A percentile compares a stretch with the other conserved stretches of the same genome.
phyloP scores from a whole-genome alignment of 23 red algal species.

The Pyropia yezoensis region DNA sequence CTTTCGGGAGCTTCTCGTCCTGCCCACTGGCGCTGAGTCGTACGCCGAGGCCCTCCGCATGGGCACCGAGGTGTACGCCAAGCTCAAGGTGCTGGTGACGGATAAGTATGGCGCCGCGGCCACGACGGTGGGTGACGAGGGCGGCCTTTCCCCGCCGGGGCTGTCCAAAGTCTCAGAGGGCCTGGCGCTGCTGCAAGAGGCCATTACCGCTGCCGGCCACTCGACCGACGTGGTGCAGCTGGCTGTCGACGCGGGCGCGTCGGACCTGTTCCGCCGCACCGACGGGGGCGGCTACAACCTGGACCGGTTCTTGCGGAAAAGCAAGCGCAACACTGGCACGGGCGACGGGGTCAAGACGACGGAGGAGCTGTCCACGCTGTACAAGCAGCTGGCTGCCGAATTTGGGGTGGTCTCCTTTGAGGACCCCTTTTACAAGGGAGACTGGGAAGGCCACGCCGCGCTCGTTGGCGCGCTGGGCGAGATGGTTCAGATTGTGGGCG shows the following conservation, averaged over 20 bases:
- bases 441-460: slow-evolving; percentile 70
- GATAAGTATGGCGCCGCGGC: slow-evolving; percentile 89
- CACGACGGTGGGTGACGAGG: slow-evolving; percentile 91
- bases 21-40: slow-evolving; percentile 60
- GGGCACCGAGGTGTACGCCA: slow-evolving; percentile 87
- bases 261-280: slow-evolving; percentile 66
- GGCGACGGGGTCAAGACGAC: slow-evolving; percentile 53
- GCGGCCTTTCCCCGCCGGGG: slow-evolving; percentile 76
- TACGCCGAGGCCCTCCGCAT: slow-evolving; percentile 86
- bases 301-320: slow-evolving; percentile 22
- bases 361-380: slow-evolving; percentile 63
- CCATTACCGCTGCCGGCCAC: slow-evolving; percentile 78
- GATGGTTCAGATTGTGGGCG: slow-evolving; percentile 77
- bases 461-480: slow-evolving; percentile 71
- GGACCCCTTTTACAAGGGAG: slow-evolving; percentile 93
- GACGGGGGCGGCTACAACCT: slow-evolving; percentile 66
- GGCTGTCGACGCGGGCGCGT: slow-evolving; percentile 82
- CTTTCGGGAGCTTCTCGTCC: slow-evolving; percentile 95
- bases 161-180: slow-evolving; percentile 76
- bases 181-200: slow-evolving; percentile 60
- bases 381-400: slow-evolving; percentile 47
- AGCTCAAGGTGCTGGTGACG: slow-evolving; percentile 92
- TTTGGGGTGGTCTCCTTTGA: slow-evolving; percentile 90
- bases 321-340: slow-evolving; percentile 47
- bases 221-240: slow-evolving; percentile 65